phyloP scores from a whole-genome alignment of 2,329 filamentous ascomycete species.

The Cercospora janseana region DNA sequence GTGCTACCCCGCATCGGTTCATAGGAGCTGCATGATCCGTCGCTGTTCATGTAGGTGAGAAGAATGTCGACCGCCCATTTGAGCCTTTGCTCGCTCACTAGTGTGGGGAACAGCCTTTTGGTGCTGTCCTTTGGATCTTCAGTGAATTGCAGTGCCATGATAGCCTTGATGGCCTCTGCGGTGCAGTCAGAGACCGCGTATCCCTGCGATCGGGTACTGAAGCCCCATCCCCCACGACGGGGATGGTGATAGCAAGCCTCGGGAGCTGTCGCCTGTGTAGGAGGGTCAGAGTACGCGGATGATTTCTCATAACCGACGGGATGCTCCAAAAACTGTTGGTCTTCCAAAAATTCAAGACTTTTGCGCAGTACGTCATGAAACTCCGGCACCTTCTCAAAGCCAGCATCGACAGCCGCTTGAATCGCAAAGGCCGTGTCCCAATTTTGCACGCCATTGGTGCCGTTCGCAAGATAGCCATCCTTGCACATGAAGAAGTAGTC shows the following conservation, averaged over 20 bases:
- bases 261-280: constrained; percentile 32
- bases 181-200: constrained; percentile 96
- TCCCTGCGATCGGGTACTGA: constrained; percentile 87
- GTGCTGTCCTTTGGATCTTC: constrained; percentile 47
- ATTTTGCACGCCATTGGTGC: constrained; percentile 95
- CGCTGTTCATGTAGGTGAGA: constrained; percentile 83
- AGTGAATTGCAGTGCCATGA: constrained; percentile 78
- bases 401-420: constrained; percentile 75
- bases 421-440: constrained; percentile 95
- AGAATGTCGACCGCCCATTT: constrained; percentile 88
- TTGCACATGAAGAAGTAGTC: constrained; percentile 90
- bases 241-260: constrained; percentile 70
- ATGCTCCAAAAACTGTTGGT: constrained; percentile 86
- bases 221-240: constrained; percentile 92
- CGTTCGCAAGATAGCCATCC: constrained; percentile 91
- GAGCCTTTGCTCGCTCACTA: constrained; percentile 74
- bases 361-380: constrained; percentile 82
- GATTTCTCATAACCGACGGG: constrained; percentile 72
- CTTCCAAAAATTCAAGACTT: constrained; percentile 80
- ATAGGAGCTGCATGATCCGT: constrained; percentile 86
- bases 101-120: constrained; percentile 57
- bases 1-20: constrained; percentile 77
- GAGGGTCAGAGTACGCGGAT: constrained; percentile 35
- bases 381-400: constrained; percentile 70
- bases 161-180: constrained; percentile 82